Evolutionary conservation across 352 stramenopile genomes (phyloP), one percentile per base, ranked within the genome.

Genomic region (Globisporangium iwayamae): DNA sequence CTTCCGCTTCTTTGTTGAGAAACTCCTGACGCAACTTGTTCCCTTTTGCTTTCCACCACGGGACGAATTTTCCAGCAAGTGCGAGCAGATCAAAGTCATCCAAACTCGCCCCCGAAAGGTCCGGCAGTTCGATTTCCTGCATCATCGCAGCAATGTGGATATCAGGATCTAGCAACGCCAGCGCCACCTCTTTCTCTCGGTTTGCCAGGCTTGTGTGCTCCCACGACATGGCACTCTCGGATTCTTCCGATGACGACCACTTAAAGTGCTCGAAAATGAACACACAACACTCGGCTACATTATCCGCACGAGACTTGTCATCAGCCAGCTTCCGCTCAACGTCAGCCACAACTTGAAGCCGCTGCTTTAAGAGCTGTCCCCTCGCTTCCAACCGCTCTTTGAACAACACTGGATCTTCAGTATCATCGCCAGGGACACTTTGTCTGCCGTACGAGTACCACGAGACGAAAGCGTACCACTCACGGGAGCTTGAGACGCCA

Each of bases 61-160:
- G 62, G 8, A 87, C 53, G 62, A 92, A 92, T 45, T 74, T 71
- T 0, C 60, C 66, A 0, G 81, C 76, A 1, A 88, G 57, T n/a
- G 68, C 50, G 9, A 85, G 66, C 43, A 89, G 65, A 53, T 88
- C 79, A 13, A 74, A 74, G 38, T 75, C 67, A 9, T 86, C 70
- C 18, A 87, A 20, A 51, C 55, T 70, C 7, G 60, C 72, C 4
- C 69, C 65, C 20, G 69, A 73, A 0, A 87, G 34, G 30, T 90
- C 74, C 10, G 81, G 81, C 30, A 92, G 66, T 47, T 85, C 79
- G 41, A 92, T 70, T 8, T 85, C 73, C 28, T 78, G 69, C 20
- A 52, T 73, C 57, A 90, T 81, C 2, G 83, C 83, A 55, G 78
- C 79, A 13, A 89, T 61, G 56, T 92, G 81, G 58, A 90, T 71